Percentiles rank a stretch among this genome's conserved stretches.
These are phyloP conservation scores for Cunninghamia lanceolata DNA, from an alignment of 75 land plant species.

Conservation along the genomic window DNA sequence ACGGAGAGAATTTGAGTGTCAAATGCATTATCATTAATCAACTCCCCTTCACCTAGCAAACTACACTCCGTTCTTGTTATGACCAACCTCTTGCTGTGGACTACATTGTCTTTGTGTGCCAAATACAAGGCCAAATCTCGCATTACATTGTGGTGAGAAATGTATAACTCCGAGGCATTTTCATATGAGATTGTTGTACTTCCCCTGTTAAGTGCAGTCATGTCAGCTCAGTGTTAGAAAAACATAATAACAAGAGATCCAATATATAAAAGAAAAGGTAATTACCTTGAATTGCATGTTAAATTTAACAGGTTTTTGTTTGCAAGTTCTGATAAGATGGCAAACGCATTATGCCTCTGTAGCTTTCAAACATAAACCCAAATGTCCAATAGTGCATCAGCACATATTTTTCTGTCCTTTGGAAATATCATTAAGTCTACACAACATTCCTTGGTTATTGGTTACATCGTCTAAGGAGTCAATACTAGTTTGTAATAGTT, in stretches of 20 bases:
- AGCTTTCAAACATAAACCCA: slow-evolving; percentile 53
- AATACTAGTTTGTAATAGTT: slow-evolving; percentile 28
- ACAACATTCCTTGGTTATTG: slow-evolving; percentile 52
- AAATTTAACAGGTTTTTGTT: no score
- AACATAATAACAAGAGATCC: neutral
- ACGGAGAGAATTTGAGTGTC: slow-evolving; percentile 17
- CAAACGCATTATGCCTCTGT: slow-evolving; percentile 15
- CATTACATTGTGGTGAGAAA: slow-evolving; percentile 56
- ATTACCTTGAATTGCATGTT: no score
- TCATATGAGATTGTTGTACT: slow-evolving; percentile 14
- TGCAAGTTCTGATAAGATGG: no score
- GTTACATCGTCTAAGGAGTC: neutral
- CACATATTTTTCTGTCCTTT: slow-evolving; percentile 16
- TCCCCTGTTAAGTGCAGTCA: neutral
- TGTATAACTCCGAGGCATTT: neutral
- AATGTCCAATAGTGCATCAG: slow-evolving; percentile 40
- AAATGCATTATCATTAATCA: slow-evolving; percentile 31
- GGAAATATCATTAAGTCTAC: slow-evolving; percentile 54
- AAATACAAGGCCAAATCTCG: slow-evolving; percentile 55
- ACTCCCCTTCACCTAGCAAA: slow-evolving; percentile 51
- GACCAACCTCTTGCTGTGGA: slow-evolving; percentile 34
- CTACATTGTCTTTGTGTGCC: slow-evolving; percentile 13
- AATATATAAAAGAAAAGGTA: neutral
- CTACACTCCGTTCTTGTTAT: slow-evolving; percentile 44
- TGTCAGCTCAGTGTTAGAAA: neutral